Conservation (phyloP, 192 early-diverging fungal species). For the Podila clonocystis region DNA sequence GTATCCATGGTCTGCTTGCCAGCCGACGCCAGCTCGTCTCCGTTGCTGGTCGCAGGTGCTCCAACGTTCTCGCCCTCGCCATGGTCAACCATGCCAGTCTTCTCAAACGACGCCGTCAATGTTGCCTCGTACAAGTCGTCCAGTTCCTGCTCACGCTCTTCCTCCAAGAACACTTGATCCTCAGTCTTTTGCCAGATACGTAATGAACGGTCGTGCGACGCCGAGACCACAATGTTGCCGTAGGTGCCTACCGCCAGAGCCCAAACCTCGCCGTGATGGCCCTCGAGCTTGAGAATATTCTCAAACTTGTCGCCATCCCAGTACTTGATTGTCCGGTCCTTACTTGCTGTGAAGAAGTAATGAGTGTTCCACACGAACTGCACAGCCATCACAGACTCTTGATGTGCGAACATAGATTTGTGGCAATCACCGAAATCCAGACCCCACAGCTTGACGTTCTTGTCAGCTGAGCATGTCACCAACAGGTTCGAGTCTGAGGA, state of each 20-base stretch:
- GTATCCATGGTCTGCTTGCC: slow-evolving; percentile 92
- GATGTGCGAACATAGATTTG: slow-evolving; percentile 91
- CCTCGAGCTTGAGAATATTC: slow-evolving; percentile 92
- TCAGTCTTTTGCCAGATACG: slow-evolving; percentile 97
- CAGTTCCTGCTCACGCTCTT: slow-evolving; percentile 94
- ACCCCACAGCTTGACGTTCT: slow-evolving; percentile 99
- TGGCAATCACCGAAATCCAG: slow-evolving; percentile 99
- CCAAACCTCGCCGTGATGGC: slow-evolving; percentile 96
- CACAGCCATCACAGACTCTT: slow-evolving; percentile 88
- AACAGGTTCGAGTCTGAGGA: slow-evolving; percentile 93
- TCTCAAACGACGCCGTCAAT: slow-evolving; percentile 73
- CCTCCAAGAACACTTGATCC: slow-evolving; percentile 91
- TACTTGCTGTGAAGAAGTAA: slow-evolving; percentile 93
- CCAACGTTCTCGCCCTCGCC: slow-evolving; percentile 63
- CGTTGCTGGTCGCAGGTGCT: slow-evolving; percentile 37
- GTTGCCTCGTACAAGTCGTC: slow-evolving; percentile 91
- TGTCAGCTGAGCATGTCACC: slow-evolving; percentile 95
- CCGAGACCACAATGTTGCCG: slow-evolving; percentile 89
- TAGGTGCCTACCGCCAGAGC: slow-evolving; percentile 89
- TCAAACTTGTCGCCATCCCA: slow-evolving; percentile 99
- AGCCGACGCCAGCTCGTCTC: slow-evolving; percentile 74
- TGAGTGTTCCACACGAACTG: slow-evolving; percentile 95
- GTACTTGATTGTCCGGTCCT: slow-evolving; percentile 91
- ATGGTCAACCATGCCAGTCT: slow-evolving; percentile 53
- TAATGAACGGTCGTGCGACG: slow-evolving; percentile 94